Percentiles rank a stretch among this genome's conserved stretches.
phyloP scores from a whole-genome alignment of 306 rosid species.

The barrel medic (Medicago truncatula) region DNA sequence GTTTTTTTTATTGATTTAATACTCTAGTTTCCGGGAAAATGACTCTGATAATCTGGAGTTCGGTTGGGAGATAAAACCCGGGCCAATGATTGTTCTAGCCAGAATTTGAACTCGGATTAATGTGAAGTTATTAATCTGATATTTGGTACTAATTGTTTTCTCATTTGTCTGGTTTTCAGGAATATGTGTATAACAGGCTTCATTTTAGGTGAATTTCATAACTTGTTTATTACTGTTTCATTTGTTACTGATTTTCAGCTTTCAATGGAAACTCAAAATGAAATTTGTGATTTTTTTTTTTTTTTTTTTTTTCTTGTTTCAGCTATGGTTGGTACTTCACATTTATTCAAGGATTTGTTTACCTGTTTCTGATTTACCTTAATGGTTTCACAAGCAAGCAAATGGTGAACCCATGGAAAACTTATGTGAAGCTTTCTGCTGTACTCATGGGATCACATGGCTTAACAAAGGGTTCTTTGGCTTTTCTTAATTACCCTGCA shows the following conservation, averaged over 20 bases:
- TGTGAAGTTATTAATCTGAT: not conserved
- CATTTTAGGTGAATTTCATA: conserved; percentile 69
- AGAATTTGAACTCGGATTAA: not conserved
- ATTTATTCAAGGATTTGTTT: conserved; percentile 94
- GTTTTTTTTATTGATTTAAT: not conserved
- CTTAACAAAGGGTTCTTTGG: conserved; percentile 94
- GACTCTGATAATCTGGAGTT: not conserved
- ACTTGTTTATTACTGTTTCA: conserved; percentile 30
- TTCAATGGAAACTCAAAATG: conserved; percentile 7
- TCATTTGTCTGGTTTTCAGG: conserved; percentile 64
- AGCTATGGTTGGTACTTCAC: conserved; percentile 99
- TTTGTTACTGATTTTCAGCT: conserved; percentile 28
- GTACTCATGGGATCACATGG: conserved; percentile 98
- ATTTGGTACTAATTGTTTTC: conserved; percentile 13
- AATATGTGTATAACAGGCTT: conserved; percentile 96
- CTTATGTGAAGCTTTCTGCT: conserved; percentile 92
- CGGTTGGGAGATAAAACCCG: not conserved
- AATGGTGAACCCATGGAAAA: conserved; percentile 99
- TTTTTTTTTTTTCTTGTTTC: conserved; percentile 45
- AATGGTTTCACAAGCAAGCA: conserved; percentile 97
- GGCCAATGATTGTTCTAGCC: not conserved
- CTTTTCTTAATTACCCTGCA: conserved; percentile 97
- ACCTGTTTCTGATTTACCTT: conserved; percentile 79
- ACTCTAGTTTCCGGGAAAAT: not conserved
- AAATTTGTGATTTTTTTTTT: conserved; percentile 30